Conservation (phyloP, 257 asterid genomes). For the Solanum chilense region DNA sequence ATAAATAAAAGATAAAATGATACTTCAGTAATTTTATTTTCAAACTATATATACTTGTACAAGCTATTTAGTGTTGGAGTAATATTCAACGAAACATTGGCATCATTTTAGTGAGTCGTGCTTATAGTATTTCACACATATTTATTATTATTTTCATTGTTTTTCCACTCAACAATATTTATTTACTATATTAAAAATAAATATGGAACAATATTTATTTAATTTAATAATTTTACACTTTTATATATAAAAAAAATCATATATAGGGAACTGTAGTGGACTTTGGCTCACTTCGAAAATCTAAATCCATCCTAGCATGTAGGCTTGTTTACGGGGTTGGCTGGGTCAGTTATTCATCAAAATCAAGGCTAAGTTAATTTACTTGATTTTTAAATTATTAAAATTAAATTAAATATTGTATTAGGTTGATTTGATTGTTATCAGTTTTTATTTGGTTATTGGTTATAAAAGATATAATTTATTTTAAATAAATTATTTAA, state of each 20-base stretch:
- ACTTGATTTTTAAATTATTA: neutral
- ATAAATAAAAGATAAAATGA: no score
- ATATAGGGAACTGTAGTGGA: neutral
- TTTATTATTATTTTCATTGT: neutral
- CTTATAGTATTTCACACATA: neutral
- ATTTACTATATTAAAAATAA: no score
- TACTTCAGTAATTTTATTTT: no score
- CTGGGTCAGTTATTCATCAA: neutral
- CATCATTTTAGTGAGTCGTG: neutral
- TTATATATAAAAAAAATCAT: neutral
- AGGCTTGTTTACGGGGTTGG: neutral
- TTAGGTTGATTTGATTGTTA: rapidly evolving
- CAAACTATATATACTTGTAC: no score
- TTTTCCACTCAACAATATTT: no score
- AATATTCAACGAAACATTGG: neutral
- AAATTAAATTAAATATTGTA: neutral
- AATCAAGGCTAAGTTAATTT: neutral
- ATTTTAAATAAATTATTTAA: no score
- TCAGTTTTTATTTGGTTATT: no score
- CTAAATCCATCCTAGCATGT: neutral
- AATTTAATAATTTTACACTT: no score
- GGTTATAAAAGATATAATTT: no score
- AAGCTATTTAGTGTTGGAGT: no score
- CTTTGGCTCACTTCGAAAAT: neutral
- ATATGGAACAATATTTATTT: no score